A percentile compares a stretch with the other conserved stretches of the same genome.
phyloP scores from a whole-genome alignment of 2,329 filamentous ascomycete genomes.

The Aspergillus caelatus region DNA sequence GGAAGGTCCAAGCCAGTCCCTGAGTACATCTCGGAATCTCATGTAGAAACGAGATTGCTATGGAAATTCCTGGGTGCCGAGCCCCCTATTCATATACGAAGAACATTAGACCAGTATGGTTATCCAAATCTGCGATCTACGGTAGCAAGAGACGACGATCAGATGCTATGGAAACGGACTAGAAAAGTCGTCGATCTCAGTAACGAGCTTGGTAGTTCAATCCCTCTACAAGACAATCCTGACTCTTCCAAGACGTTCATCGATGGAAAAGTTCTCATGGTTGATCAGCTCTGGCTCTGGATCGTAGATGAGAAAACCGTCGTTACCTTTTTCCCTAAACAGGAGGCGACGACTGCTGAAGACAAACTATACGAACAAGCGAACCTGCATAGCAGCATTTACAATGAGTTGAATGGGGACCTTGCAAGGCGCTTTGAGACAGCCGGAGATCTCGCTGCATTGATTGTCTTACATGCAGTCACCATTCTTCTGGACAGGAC shows the following conservation, averaged over 20 bases:
- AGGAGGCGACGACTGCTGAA: constrained; percentile 37
- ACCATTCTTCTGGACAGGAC: constrained; percentile 64
- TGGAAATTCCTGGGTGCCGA: constrained; percentile 66
- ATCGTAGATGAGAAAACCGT: constrained; percentile 40
- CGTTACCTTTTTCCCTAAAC: constrained; percentile 38
- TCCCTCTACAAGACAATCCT: constrained; percentile 18
- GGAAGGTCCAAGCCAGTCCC: constrained; percentile 61
- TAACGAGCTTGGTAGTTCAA: constrained; percentile 50
- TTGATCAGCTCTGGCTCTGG: constrained; percentile 66
- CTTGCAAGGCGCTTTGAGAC: constrained; percentile 65
- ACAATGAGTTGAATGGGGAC: constrained; percentile 68
- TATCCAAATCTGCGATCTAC: constrained; percentile 66
- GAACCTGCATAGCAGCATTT: constrained; percentile 65
- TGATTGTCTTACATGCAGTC: constrained; percentile 64
- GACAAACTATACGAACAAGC: constrained; percentile 50
- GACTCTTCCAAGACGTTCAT: constrained; percentile 24
- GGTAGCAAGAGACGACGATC: constrained; percentile 63
- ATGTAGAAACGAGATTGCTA: constrained; percentile 61
- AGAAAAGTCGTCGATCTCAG: constrained; percentile 53
- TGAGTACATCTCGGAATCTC: constrained; percentile 55
- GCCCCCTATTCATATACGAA: constrained; percentile 62
- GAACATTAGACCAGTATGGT: constrained; percentile 66
- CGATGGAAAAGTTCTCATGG: constrained; percentile 61
- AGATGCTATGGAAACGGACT: constrained; percentile 67
- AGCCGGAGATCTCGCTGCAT: constrained; percentile 62